Evolutionary conservation across 2,329 filamentous ascomycete species (phyloP), one percentile per base, ranked within the genome.

Genomic region (Aspergillus floridensis): DNA sequence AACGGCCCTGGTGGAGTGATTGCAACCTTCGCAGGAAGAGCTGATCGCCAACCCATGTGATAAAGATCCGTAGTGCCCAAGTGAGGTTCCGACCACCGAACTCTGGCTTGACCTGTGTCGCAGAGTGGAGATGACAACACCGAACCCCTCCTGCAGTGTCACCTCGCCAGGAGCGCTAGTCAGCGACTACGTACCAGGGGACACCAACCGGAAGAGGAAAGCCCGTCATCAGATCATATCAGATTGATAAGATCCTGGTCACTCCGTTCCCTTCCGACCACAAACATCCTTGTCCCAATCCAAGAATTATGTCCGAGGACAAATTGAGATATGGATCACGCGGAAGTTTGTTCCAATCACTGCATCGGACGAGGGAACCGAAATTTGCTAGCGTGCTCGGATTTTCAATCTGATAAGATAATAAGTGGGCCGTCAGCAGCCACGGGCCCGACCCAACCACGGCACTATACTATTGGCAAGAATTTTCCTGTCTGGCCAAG

Each of bases 141-240:
- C 2, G 21, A 16, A 14, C 52, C n/a, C 51, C 41, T 55, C 38
- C 41, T 47, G 38, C 29, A 26, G 12, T 19, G 38, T 26, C 26
- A 22, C 22, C 11, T 12, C 14, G 52, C 38, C 38, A n/a, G 38
- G 16, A 41, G 38, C 32, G 38, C 32, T 35, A 35, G 11, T 53
- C 22, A 24, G 32, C 29, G n/a, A 32, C 24, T 26, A 38, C 3
- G 10, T n/a, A 44, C n/a, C 51, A 53, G 8, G 16, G 31, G 11
- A 24, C 44, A 21, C 24, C 53, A 55, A 22, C 44, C 53, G 53
- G 53, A 26, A 55, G 29, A 46, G 53, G 53, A 16, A 55, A 35
- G 19, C 41, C 53, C 53, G 53, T 10, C 53, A 48, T 55, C 53
- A 47, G 44, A 55, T 55, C 41, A 55, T 55, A 48, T 55, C 41